Base-by-base conservation (phyloP, 2,329 filamentous ascomycete species). In the Penicillium crustosum region DNA sequence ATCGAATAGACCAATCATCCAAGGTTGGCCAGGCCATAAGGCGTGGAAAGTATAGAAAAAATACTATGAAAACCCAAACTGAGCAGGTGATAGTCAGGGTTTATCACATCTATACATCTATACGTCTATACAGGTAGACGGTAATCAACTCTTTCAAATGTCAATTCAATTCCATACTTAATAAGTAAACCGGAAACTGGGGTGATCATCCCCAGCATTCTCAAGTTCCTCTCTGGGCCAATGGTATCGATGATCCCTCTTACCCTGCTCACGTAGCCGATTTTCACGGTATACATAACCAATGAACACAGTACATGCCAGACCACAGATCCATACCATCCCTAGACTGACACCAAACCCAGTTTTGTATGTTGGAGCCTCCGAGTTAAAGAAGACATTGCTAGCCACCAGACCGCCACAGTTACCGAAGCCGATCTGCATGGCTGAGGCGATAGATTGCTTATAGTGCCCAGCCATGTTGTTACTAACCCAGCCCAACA, bases 401-500 rank as follows among this genome's bases (percentile, higher is more conserved):
- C 70, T 73, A 4, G 71, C 72, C 27, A 76, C 67, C 9, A 76
- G 61, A 2, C 74, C 73, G 31, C 70, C 70, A 36, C 65, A 67
- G 51, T 73, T 74, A 1, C 73, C 73, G 27, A 74, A 63, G 5
- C 72, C 70, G 31, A 82, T 77, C 73, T 80, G 80, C 60, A 84
- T 75, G 17, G 82, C 83, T 21, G 81, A 77, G 6, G 78, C 77
- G 29, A 86, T 76, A 0, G 78, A 75, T 19, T 82, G 78, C 72
- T 86, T 86, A 68, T 83, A 85, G 66, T 84, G 82, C 1, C 83
- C 83, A 0, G 77, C 78, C 62, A 85, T 77, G 61, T 83, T 83
- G 66, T 86, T 85, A 56, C 77, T 78, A 23, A 86, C 72, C 83
- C 84, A 87, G 7, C 77, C 81, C 27, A 86, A 72, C 1, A 78